Conservation (phyloP, 1,284 basidiomycete species). For the Trametes pubescens region DNA sequence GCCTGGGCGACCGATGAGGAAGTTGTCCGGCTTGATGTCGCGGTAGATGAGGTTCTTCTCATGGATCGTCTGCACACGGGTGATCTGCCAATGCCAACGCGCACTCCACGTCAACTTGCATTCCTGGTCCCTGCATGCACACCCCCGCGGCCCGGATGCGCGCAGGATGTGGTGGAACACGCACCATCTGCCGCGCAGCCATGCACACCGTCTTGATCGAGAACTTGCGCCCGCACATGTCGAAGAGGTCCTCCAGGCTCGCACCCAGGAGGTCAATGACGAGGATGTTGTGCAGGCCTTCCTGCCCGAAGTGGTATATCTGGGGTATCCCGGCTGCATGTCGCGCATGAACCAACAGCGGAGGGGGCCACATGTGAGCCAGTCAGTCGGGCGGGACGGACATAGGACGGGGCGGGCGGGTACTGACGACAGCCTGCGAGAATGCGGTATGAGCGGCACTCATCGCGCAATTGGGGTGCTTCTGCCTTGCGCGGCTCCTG, state of each 20-base stretch:
- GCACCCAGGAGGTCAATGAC: constrained; percentile 96
- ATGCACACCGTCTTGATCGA: constrained; percentile 96
- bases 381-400: constrained; percentile 9
- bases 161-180: constrained; percentile 36
- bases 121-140: neutral
- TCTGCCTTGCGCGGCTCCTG: constrained; percentile 97
- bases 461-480: constrained; percentile 94
- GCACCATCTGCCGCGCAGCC: constrained; percentile 96
- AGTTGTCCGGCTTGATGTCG: constrained; percentile 98
- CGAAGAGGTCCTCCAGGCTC: constrained; percentile 93
- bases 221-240: constrained; percentile 96
- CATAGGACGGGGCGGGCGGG: constrained; percentile 15
- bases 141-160: neutral
- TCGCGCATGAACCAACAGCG: neutral
- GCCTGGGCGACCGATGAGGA: constrained; percentile 90
- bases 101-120: neutral
- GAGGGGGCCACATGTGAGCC: neutral
- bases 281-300: constrained; percentile 97
- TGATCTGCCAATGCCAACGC: constrained; percentile 58
- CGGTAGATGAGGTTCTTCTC: constrained; percentile 98
- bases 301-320: constrained; percentile 97
- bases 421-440: constrained; percentile 89
- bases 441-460: constrained; percentile 97
- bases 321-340: constrained; percentile 86
- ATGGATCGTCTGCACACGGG: constrained; percentile 94